Conservation (phyloP, 176 grass and related monocot genomes). For the Echinochloa phyllopogon region DNA sequence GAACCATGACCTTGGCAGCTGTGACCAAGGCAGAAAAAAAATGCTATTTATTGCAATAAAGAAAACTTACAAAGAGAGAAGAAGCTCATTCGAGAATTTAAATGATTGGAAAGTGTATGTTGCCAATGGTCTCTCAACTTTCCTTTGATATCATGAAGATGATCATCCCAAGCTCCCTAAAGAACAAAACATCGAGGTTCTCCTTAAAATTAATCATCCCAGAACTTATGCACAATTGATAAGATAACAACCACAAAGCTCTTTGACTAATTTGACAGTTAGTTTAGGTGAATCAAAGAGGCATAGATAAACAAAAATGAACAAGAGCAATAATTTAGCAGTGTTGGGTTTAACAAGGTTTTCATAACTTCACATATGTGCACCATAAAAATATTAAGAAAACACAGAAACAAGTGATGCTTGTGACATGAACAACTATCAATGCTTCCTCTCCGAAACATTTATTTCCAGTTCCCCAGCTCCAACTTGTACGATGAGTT, state of each 20-base stretch:
- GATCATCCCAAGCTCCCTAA: conserved; percentile 48
- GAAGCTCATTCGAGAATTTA: conserved; percentile 59
- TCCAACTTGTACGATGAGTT: not conserved
- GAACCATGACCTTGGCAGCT: not conserved
- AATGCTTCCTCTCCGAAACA: not conserved
- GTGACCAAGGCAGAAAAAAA: not conserved
- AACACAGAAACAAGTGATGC: not conserved
- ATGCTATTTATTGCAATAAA: not conserved
- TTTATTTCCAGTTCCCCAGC: not conserved
- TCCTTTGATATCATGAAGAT: conserved; percentile 52
- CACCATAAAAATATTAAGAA: not conserved
- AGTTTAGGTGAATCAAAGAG: not conserved
- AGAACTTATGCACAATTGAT: not conserved
- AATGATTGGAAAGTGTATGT: conserved; percentile 38
- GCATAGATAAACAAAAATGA: conserved; percentile 13
- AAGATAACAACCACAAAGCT: conserved; percentile 24
- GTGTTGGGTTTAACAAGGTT: not conserved
- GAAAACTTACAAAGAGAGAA: conserved; percentile 74
- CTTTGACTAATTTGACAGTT: conserved; percentile 4
- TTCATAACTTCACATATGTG: not conserved
- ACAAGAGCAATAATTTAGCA: not conserved
- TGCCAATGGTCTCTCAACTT: conserved; percentile 73
- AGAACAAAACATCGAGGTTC: conserved; percentile 19
- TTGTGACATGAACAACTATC: not conserved
- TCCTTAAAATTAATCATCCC: conserved; percentile 11